Evolutionary conservation across 805 yeast species (phyloP), one percentile per base, ranked within the genome.

Genomic region (Kuraishia capsulata): DNA sequence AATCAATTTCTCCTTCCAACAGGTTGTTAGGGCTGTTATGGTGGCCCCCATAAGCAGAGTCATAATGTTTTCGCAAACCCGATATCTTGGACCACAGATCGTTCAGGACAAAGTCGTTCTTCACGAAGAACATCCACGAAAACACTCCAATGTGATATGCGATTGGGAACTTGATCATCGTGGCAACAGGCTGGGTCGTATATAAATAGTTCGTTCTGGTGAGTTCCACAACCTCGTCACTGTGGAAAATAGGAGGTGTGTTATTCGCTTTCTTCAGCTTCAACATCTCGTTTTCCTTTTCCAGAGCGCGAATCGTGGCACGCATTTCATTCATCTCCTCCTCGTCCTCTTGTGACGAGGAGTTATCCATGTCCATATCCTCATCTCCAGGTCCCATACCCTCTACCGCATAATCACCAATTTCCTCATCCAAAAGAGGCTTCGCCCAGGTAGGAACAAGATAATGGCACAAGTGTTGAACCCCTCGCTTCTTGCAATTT

Each of bases 381-480:
- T 39, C 42, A 9, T 39, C 37, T 18, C 19, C 33, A 8, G 37
- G 41, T 4, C 38, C 37, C 4, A 32, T 20, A 13, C 25, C 39
- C 18, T 33, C 36, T 5, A 51, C 51, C 9, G 37, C n/a, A 13
- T 25, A 18, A 20, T 20, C 8, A 9, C 37, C 37, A 28, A 51
- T 40, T 35, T 57, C 63, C 5, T 51, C 52, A n/a, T 56, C 61
- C 17, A 49, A 50, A 48, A 54, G 42, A 4, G 70, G 70, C 40
- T 65, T 67, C 1, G 80, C 79, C 81, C 81, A 74, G n/a, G 66
- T 60, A 31, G 78, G 81, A 43, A 72, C 78, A 46, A 74, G 61
- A 45, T 73, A 74, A 38, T 71, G 73, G 42, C 81, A 74, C 16
- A 74, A 54, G 49, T 74, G 79, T 5, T 70, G 70, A 13, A 74